Evolutionary conservation across 2,329 filamentous ascomycete genomes (phyloP), one percentile per base, ranked within the genome.

Genomic region (Aspergillus brunneoviolaceus): DNA sequence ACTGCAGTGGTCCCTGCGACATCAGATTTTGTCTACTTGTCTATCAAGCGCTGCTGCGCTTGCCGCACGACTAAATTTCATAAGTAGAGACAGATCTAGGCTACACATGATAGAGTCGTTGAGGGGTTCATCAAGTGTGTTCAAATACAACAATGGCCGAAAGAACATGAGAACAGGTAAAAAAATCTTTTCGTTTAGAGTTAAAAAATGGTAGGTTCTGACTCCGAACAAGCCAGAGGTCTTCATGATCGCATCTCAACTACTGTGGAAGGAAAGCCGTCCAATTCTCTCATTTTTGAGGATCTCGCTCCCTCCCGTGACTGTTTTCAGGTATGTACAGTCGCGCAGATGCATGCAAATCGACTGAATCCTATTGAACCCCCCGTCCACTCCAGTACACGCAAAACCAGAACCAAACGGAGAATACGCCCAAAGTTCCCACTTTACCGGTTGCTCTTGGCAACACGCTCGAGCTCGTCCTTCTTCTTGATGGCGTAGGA

Each of bases 401-500:
- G 70, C 72, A 72, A 74, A 73, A 74, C 68, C 65, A 74, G 72
- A 67, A 73, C 70, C 69, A 73, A 73, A 76, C 69, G 73, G 70
- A 75, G 70, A 77, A 73, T 67, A 70, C 66, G 68, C 67, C 70
- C 69, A 73, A 71, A 60, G 73, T 67, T 70, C 68, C 61, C 71
- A 67, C 67, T 93, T 93, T 98, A 99, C 90, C 95, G 91, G 90
- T 99, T 99, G 88, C 88, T 92, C 92, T 99, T 99, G 85, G 95
- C 95, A 77, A 99, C 95, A 95, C 95, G 95, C 90, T 99, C 95
- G 85, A 99, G 84, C 90, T 99, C 96, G 83, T 99, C 95, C 94
- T 99, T 99, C 92, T 99, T 99, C 92, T 99, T 99, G 89, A 99
- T 99, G 78, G 96, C 95, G 82, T 98, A 99, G 73, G 93, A 97